Percentiles rank a stretch among this genome's conserved stretches.
Conservation (phyloP, 192 early-diverging fungal species). For the Bifiguratus adelaidae region DNA sequence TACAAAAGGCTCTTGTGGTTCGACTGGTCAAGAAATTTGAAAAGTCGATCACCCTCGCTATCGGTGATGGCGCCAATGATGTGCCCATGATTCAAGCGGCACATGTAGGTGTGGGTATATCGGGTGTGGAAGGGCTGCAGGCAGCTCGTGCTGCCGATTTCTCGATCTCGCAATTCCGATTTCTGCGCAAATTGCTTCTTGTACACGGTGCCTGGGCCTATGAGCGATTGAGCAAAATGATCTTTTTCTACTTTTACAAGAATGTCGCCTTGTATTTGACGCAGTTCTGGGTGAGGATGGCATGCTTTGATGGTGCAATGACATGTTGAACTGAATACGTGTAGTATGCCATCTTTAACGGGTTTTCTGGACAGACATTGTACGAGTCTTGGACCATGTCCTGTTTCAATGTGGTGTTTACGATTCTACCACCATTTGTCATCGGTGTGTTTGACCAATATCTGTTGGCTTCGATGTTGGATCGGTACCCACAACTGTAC, state of each 20-base stretch:
- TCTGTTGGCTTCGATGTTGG: constrained; percentile 40
- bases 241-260: constrained; percentile 65
- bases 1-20: constrained; percentile 71
- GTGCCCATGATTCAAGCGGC: constrained; percentile 79
- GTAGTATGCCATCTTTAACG: neutral
- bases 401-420: constrained; percentile 74
- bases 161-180: constrained; percentile 63
- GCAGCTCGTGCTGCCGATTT: constrained; percentile 69
- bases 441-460: constrained; percentile 71
- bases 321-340: neutral
- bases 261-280: constrained; percentile 61
- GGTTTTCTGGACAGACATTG: constrained; percentile 57
- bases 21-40: constrained; percentile 52
- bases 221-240: constrained; percentile 41
- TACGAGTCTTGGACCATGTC: constrained; percentile 73
- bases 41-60: constrained; percentile 57
- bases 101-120: constrained; percentile 65
- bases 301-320: constrained; percentile 61
- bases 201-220: constrained; percentile 68
- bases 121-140: constrained; percentile 68
- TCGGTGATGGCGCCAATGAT: constrained; percentile 81
- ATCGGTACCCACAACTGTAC: constrained; percentile 66
- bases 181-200: constrained; percentile 45
- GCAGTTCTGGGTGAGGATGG: constrained; percentile 77
- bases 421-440: constrained; percentile 55